Base-by-base conservation (phyloP, 1,284 basidiomycete genomes). In the Ceratobasidium sp. region DNA sequence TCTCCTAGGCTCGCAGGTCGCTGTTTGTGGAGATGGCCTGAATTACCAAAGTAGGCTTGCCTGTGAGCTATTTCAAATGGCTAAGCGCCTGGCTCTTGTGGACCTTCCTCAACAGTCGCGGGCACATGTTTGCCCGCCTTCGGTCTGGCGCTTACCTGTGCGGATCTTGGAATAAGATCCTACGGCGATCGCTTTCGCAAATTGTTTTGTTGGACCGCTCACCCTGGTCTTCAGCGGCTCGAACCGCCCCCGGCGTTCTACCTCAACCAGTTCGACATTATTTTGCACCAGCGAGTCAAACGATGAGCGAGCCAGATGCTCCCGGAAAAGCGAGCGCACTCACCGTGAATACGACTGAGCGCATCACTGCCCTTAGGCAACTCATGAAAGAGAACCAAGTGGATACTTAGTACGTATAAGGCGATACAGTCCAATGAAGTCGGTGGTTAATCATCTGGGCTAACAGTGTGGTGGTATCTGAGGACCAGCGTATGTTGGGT, bases 401-500 rank as follows among this genome's bases (percentile, higher is more conserved):
- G 1, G 82, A 88, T 69, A 89, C 87, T 0, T 84, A 89, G 79
- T 80, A 68, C 29, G 78, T 75, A 21, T 19, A 23, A 6, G 16
- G 19, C 42, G 16, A 21, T 21, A 47, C 36, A 27, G 30, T 58
- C 9, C 6, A 11, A 36, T 49, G 2, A 36, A 9, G 23, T 14
- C 29, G n/a, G 11, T 58, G 29, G 27, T 53, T 25, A 25, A 54
- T 5, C 53, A 13, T 27, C 14, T 16, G 5, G 8, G 0, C 57
- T n/a, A 13, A 27, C 71, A 80, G 79, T 73, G 84, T 95, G 1
- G 84, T 95, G 49, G 91, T 91, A 0, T 91, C 89, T 70, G 93
- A 93, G 79, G 93, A 95, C 78, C 90, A 93, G 76, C 93, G 92
- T 90, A 78, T 76, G 89, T 82, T 30, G 21, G 23, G 25, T 19